A percentile compares a stretch with the other conserved stretches of the same genome.
Conservation (phyloP, 208 protist genomes). For the Acanthamoeba sp. region DNA sequence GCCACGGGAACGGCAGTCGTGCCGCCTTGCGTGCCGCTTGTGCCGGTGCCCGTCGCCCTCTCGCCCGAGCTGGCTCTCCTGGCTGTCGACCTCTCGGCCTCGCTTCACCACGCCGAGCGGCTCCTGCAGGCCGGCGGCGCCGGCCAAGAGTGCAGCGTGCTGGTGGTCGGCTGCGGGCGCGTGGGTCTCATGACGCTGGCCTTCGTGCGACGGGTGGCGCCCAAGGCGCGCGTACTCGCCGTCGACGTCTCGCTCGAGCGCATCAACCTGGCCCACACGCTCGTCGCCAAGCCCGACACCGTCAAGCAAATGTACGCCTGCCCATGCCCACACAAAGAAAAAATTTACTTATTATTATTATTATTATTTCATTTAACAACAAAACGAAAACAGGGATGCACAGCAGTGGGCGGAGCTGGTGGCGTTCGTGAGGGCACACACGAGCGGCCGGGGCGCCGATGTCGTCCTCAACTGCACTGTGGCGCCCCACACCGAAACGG, state of each 20-base stretch:
- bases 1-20: not conserved
- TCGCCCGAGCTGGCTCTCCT: constrained; percentile 21
- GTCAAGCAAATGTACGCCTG: constrained; percentile 53
- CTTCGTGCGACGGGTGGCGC: not conserved
- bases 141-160: not conserved
- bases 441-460: constrained; percentile 7
- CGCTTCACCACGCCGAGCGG: not conserved
- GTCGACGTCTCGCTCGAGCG: constrained; percentile 29
- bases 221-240: not conserved
- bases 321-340: too few species aligned
- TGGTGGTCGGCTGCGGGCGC: constrained; percentile 23
- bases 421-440: not conserved
- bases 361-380: not conserved
- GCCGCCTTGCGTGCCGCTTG: not conserved
- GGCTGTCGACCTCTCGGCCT: constrained; percentile 5
- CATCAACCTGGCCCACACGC: not conserved
- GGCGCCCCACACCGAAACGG: not conserved
- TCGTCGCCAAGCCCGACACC: constrained; percentile 8
- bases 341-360: not conserved
- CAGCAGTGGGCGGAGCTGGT: constrained; percentile 7
- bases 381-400: not conserved
- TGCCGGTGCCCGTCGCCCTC: not conserved
- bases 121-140: not conserved
- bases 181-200: constrained; percentile 54
- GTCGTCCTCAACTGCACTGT: constrained; percentile 63